phyloP scores from a whole-genome alignment of 108 stramenopile species.

The Heterococcus sp. region DNA sequence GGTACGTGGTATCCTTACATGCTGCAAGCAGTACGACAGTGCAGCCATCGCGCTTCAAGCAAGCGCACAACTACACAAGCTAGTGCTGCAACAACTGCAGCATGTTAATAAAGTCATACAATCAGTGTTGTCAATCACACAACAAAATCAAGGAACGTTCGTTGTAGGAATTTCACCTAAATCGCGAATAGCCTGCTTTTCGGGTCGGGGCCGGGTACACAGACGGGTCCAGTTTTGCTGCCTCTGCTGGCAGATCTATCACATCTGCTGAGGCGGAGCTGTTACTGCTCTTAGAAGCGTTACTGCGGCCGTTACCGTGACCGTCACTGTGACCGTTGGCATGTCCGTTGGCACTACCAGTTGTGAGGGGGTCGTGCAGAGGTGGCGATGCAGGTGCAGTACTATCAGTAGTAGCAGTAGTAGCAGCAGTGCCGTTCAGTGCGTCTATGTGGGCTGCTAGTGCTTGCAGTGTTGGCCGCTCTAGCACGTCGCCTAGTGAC shows the following conservation, averaged over 20 bases:
- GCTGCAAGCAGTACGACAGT: no score
- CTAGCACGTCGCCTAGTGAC: conserved; percentile 29
- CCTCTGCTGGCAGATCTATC: conserved; percentile 47
- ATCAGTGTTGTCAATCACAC: no score
- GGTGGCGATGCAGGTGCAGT: background rate
- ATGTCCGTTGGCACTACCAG: background rate
- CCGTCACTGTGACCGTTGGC: background rate
- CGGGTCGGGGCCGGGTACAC: conserved; percentile 45
- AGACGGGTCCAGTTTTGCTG: conserved; percentile 42
- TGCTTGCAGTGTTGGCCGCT: conserved; percentile 40
- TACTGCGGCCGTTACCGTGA: background rate
- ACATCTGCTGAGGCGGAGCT: conserved; percentile 1
- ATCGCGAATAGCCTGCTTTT: conserved; percentile 31
- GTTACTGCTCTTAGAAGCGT: background rate
- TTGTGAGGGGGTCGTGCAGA: background rate
- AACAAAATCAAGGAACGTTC: no score
- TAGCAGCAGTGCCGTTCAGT: background rate
- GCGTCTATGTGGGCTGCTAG: conserved; percentile 30
- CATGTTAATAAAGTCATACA: no score
- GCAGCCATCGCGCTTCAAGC: background rate
- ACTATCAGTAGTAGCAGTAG: background rate
- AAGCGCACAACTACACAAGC: background rate
- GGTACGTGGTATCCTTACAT: no score
- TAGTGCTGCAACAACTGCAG: no score
- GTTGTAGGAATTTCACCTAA: background rate